Evolutionary conservation across 768 basidiomycete genomes (phyloP).

Genomic region (Rhodotorula babjevae): DNA sequence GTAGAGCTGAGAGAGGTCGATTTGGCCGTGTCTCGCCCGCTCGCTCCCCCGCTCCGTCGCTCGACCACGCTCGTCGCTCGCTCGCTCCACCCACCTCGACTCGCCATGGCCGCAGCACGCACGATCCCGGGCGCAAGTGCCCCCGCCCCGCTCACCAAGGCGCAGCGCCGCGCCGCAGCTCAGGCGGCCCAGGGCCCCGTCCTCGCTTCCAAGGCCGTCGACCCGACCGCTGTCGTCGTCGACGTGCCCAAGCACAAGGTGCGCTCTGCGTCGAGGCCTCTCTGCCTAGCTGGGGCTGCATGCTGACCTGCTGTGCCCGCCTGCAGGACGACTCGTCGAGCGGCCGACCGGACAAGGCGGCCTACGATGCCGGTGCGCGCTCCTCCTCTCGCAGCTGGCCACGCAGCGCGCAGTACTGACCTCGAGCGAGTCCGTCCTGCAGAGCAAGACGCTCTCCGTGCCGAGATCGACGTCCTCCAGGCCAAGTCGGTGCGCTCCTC

Average conservation of each 20-base stretch:
- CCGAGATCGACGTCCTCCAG: conserved; percentile 78
- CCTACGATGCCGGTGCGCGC: conserved; percentile 13
- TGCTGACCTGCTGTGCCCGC: too few relatives aligned
- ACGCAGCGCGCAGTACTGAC: background rate
- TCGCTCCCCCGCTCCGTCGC: background rate
- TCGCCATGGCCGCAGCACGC: background rate
- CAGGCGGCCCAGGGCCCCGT: conserved; percentile 1
- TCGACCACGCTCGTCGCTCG: too few relatives aligned
- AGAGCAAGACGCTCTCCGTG: conserved; percentile 67
- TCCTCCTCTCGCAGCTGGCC: too few relatives aligned
- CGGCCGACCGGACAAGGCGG: conserved; percentile 17
- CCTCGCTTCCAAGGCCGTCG: conserved; percentile 2
- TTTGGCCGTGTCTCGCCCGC: background rate
- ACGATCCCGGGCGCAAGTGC: background rate
- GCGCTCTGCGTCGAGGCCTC: background rate
- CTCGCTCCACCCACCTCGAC: background rate
- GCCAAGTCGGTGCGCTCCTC: conserved; percentile 62
- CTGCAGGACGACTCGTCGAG: conserved; percentile 5
- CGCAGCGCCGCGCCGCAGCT: background rate
- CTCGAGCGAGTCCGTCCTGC: background rate
- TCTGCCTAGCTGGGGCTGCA: background rate
- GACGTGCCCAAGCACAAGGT: conserved; percentile 19
- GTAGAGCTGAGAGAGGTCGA: too few relatives aligned
- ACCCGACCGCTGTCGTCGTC: conserved; percentile 22
- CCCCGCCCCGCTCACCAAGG: background rate